Evolutionary conservation across 2,329 filamentous ascomycete species (phyloP).

Genomic region (Arthrocladium fulminans): DNA sequence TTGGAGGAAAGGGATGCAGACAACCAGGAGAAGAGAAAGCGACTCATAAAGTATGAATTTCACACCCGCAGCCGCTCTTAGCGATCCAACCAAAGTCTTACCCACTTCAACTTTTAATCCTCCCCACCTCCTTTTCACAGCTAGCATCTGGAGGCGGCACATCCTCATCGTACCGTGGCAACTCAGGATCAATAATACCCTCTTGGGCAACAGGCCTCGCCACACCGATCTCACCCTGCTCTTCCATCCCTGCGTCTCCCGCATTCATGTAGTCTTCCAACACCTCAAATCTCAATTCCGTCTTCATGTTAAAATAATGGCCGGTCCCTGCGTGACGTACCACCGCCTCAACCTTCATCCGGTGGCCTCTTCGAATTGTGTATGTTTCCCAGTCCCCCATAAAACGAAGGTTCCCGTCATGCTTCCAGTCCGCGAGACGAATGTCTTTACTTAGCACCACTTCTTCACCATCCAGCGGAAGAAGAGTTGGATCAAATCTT

Average conservation of each 20-base stretch:
- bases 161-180: slow-evolving; percentile 5
- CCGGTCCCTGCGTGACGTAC: slow-evolving; percentile 1
- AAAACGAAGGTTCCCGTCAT: background rate
- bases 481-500: background rate
- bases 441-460: background rate
- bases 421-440: background rate
- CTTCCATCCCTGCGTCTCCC: background rate
- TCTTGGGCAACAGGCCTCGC: background rate
- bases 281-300: background rate
- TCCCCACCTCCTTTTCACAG: background rate
- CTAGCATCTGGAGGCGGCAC: background rate
- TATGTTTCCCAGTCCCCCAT: background rate
- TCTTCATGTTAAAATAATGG: slow-evolving; percentile 2
- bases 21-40: too few relatives aligned
- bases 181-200: background rate
- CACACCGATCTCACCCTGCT: background rate
- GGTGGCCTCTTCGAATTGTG: background rate
- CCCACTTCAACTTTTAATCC: too few relatives aligned
- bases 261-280: background rate
- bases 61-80: too few relatives aligned
- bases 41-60: too few relatives aligned
- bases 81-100: too few relatives aligned
- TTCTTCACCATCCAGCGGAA: background rate
- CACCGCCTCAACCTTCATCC: slow-evolving; percentile 1
- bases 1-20: too few relatives aligned